These are phyloP conservation scores for Coriolopsis trogii DNA, from an alignment of 1,284 basidiomycete species.

Conservation along the genomic window DNA sequence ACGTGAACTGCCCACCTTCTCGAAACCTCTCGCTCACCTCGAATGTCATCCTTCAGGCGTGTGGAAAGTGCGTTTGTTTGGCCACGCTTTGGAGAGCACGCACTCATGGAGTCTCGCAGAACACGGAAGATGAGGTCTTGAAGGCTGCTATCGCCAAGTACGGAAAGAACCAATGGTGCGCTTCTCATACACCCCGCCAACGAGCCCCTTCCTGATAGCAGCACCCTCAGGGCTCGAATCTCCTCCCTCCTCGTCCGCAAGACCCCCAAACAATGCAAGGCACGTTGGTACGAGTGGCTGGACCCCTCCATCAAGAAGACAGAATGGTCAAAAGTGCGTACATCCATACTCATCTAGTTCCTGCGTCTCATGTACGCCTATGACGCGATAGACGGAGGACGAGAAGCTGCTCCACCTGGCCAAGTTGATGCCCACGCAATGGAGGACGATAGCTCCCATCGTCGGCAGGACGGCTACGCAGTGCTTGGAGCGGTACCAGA, in stretches of 20 bases:
- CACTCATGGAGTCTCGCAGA: slow-evolving; percentile 46
- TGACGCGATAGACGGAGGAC: slow-evolving; percentile 78
- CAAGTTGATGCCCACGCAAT: slow-evolving; percentile 99
- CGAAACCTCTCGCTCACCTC: background rate
- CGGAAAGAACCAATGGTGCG: slow-evolving; percentile 93
- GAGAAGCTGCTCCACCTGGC: slow-evolving; percentile 98
- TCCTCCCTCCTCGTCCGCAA: slow-evolving; percentile 97
- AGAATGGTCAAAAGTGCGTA: slow-evolving; percentile 92
- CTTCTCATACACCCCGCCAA: background rate
- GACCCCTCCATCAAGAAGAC: slow-evolving; percentile 99
- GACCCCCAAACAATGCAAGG: slow-evolving; percentile 99
- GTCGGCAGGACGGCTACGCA: slow-evolving; percentile 99
- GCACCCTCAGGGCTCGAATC: slow-evolving; percentile 84
- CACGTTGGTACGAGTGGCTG: slow-evolving; percentile 99
- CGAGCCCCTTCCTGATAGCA: slow-evolving; percentile 8
- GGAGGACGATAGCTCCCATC: slow-evolving; percentile 98
- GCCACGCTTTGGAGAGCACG: slow-evolving; percentile 3
- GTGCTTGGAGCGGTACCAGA: slow-evolving; percentile 98
- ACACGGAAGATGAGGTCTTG: slow-evolving; percentile 96
- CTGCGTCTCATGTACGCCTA: background rate
- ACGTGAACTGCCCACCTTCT: slow-evolving; percentile 30
- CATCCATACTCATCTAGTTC: background rate
- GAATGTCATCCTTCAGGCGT: slow-evolving; percentile 47
- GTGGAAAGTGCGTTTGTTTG: slow-evolving; percentile 58
- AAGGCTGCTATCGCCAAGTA: slow-evolving; percentile 98